Evolutionary conservation across 2,329 filamentous ascomycete species (phyloP).

Genomic region (Fusarium guadeloupense): DNA sequence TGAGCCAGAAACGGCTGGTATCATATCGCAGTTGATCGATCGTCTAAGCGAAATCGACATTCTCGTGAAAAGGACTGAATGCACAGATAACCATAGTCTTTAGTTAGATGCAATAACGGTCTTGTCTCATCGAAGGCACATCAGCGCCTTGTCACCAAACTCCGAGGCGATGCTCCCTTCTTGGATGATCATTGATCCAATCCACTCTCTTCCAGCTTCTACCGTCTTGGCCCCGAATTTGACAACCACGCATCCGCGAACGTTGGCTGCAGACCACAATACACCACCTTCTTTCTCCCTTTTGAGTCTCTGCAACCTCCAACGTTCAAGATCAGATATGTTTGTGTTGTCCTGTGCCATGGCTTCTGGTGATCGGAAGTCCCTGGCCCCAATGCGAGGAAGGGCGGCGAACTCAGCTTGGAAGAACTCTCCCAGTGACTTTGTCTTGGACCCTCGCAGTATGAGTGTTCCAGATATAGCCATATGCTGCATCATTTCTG

Average conservation of each 20-base stretch:
- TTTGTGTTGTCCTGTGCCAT: slow-evolving; percentile 51
- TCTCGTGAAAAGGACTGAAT: neutral
- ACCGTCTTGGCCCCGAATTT: slow-evolving; percentile 88
- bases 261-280: slow-evolving; percentile 83
- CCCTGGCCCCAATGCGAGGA: slow-evolving; percentile 83
- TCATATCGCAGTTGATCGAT: neutral
- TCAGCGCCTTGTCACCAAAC: slow-evolving; percentile 83
- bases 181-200: slow-evolving; percentile 75
- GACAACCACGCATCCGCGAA: slow-evolving; percentile 85
- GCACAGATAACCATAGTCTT: neutral
- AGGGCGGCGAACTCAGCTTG: slow-evolving; percentile 79
- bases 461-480: slow-evolving; percentile 87
- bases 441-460: slow-evolving; percentile 76
- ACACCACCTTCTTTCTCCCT: slow-evolving; percentile 69
- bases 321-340: slow-evolving; percentile 57
- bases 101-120: neutral
- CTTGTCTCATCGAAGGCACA: slow-evolving; percentile 70
- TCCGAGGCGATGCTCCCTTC: slow-evolving; percentile 75
- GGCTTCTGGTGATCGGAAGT: slow-evolving; percentile 70
- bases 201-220: slow-evolving; percentile 82
- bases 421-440: slow-evolving; percentile 75
- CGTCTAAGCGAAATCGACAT: neutral
- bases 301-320: slow-evolving; percentile 64
- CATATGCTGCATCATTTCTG: slow-evolving; percentile 75
- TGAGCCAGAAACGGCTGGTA: neutral